Evolutionary conservation across 176 grass and related monocot genomes (phyloP).

Genomic region (Zoysia pacifica): DNA sequence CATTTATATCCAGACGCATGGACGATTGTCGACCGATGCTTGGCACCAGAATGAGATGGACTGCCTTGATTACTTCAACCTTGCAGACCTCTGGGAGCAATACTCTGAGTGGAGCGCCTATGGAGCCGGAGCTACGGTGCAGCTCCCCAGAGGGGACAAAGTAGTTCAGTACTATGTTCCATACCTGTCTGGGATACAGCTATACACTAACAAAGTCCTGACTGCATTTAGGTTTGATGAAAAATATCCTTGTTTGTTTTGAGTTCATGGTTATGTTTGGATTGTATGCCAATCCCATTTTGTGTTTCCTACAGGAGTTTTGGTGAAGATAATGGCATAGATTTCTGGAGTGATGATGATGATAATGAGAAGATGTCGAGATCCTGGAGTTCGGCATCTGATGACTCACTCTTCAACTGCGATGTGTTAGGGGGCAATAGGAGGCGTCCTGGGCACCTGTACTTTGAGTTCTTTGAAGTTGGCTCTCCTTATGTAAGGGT

Average conservation of each 20-base stretch:
- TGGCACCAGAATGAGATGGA: slow-evolving; percentile 48
- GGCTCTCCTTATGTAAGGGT: slow-evolving; percentile 75
- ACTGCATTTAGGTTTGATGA: slow-evolving; percentile 52
- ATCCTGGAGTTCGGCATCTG: slow-evolving; percentile 54
- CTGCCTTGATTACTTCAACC: slow-evolving; percentile 63
- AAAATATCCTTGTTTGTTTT: background rate
- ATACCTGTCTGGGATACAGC: slow-evolving; percentile 79
- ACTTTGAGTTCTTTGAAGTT: slow-evolving; percentile 83
- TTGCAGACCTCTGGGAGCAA: slow-evolving; percentile 73
- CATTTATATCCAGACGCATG: slow-evolving; percentile 50
- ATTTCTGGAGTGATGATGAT: slow-evolving; percentile 58
- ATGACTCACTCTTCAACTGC: slow-evolving; percentile 51
- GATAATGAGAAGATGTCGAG: slow-evolving; percentile 62
- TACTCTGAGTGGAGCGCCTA: slow-evolving; percentile 83
- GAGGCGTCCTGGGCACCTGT: slow-evolving; percentile 56
- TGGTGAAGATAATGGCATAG: slow-evolving; percentile 53
- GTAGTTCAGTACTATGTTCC: slow-evolving; percentile 79
- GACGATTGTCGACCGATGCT: slow-evolving; percentile 11
- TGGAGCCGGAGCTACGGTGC: slow-evolving; percentile 56
- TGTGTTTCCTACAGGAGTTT: slow-evolving; percentile 57
- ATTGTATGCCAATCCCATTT: slow-evolving; percentile 12
- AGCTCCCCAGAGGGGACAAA: slow-evolving; percentile 50
- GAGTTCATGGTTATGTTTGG: slow-evolving; percentile 14
- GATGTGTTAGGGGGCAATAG: slow-evolving; percentile 37
- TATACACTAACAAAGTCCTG: slow-evolving; percentile 66